Conservation (phyloP, 495 filamentous ascomycete genomes). For the Penicillium longicatenatum region DNA sequence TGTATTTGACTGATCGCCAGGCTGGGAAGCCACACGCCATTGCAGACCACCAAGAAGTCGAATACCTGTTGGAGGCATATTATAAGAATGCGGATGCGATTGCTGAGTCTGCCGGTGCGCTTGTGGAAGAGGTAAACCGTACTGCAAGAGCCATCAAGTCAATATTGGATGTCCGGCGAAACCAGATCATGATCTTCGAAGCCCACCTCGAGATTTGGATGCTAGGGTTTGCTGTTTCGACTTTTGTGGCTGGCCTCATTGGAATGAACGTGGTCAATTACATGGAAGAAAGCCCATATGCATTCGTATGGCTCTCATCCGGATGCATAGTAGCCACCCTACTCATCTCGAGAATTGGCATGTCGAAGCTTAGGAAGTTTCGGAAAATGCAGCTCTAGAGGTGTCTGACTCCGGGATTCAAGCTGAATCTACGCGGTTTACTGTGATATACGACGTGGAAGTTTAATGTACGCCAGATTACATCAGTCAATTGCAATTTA, state of each 20-base stretch:
- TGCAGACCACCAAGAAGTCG: conserved; percentile 37
- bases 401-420: background rate
- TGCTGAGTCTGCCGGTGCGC: conserved; percentile 23
- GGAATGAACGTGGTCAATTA: conserved; percentile 40
- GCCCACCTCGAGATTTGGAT: conserved; percentile 35
- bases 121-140: conserved; percentile 28
- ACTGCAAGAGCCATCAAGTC: conserved; percentile 31
- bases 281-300: conserved; percentile 28
- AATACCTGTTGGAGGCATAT: conserved; percentile 39
- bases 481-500: background rate
- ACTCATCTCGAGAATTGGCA: conserved; percentile 24
- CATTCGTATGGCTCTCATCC: conserved; percentile 26
- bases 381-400: conserved; percentile 24
- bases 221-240: conserved; percentile 32
- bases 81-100: conserved; percentile 34
- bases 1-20: conserved; percentile 45
- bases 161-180: conserved; percentile 33
- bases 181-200: conserved; percentile 40
- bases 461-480: background rate
- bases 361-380: conserved; percentile 25
- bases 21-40: conserved; percentile 29
- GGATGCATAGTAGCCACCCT: conserved; percentile 19
- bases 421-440: background rate
- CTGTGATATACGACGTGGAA: background rate
- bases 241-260: conserved; percentile 35